Percentiles rank a stretch among this genome's conserved stretches.
phyloP scores from a whole-genome alignment of 805 yeast species.

The Wickerhamiella bombiphila region DNA sequence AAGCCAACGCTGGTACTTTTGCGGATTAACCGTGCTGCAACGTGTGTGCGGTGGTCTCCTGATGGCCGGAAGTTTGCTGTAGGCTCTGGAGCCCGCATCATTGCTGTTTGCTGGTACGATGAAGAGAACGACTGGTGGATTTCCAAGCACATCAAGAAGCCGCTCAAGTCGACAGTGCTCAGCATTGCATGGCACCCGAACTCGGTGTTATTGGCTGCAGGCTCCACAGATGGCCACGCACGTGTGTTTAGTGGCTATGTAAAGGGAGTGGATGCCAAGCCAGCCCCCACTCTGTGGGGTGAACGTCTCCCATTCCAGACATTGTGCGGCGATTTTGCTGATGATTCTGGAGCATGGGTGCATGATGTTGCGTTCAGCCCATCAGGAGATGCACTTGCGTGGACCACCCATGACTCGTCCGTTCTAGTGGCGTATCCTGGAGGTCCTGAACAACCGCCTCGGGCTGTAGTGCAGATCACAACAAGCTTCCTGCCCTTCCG shows the following conservation, averaged over 20 bases:
- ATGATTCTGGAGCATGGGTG: conserved; percentile 72
- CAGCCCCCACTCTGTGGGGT: conserved; percentile 80
- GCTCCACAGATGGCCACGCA: conserved; percentile 87
- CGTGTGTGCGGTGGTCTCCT: conserved; percentile 90
- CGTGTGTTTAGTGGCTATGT: conserved; percentile 79
- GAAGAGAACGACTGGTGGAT: conserved; percentile 99
- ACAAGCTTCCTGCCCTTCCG: conserved; percentile 70
- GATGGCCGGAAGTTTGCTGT: conserved; percentile 92
- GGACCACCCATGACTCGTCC: conserved; percentile 77
- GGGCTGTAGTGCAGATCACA: conserved; percentile 40
- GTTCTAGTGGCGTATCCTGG: conserved; percentile 65
- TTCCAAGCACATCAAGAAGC: conserved; percentile 90
- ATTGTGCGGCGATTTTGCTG: conserved; percentile 63
- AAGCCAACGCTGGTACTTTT: conserved; percentile 86
- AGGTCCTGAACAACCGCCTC: conserved; percentile 51
- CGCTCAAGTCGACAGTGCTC: conserved; percentile 76
- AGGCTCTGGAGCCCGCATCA: conserved; percentile 85
- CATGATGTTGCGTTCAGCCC: conserved; percentile 83
- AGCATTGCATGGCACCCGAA: conserved; percentile 88
- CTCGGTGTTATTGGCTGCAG: conserved; percentile 72
- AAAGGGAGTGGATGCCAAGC: conserved; percentile 77
- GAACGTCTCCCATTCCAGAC: conserved; percentile 89
- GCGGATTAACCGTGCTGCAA: conserved; percentile 91
- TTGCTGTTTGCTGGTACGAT: conserved; percentile 93
- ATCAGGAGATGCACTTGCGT: conserved; percentile 61